These are phyloP conservation scores for Pyrenochaeta sp. DNA, from an alignment of 2,329 filamentous ascomycete species.

Conservation along the genomic window DNA sequence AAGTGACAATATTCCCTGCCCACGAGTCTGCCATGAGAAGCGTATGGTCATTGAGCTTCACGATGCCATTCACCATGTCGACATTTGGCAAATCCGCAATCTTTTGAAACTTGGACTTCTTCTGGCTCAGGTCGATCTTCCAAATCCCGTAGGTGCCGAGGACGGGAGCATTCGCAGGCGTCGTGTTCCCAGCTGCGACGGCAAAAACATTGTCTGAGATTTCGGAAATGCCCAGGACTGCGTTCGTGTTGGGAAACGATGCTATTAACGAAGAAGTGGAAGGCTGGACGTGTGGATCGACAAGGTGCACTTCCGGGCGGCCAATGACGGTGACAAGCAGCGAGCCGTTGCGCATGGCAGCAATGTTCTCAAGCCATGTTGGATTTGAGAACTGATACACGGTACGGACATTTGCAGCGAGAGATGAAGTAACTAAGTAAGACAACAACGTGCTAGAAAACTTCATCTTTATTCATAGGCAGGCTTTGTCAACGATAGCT, in stretches of 20 bases:
- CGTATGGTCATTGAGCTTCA: slow-evolving; percentile 18
- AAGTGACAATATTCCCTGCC: slow-evolving; percentile 21
- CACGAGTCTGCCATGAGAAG: slow-evolving; percentile 35
- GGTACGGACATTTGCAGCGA: slow-evolving; percentile 10
- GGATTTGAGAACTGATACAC: slow-evolving; percentile 36
- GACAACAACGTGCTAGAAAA: neutral
- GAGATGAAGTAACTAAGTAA: neutral
- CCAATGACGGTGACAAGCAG: slow-evolving; percentile 47
- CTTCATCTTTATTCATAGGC: slow-evolving; percentile 3
- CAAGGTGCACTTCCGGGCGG: slow-evolving; percentile 42
- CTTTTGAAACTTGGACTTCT: slow-evolving; percentile 10
- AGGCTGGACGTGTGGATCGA: slow-evolving; percentile 39
- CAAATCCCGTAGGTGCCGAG: slow-evolving; percentile 22
- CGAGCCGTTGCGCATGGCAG: slow-evolving; percentile 46
- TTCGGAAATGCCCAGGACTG: slow-evolving; percentile 50
- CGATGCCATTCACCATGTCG: slow-evolving; percentile 33
- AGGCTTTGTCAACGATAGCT: neutral
- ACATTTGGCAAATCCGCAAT: slow-evolving; percentile 21
- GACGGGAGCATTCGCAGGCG: slow-evolving; percentile 4
- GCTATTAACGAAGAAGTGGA: slow-evolving; percentile 31
- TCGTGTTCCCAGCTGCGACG: slow-evolving; percentile 33
- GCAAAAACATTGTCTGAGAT: slow-evolving; percentile 44
- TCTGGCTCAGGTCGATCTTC: slow-evolving; percentile 21
- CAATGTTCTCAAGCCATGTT: slow-evolving; percentile 51
- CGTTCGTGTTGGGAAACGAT: slow-evolving; percentile 30